Conservation (phyloP, 257 asterid species). For the Orobanche coerulescens region DNA sequence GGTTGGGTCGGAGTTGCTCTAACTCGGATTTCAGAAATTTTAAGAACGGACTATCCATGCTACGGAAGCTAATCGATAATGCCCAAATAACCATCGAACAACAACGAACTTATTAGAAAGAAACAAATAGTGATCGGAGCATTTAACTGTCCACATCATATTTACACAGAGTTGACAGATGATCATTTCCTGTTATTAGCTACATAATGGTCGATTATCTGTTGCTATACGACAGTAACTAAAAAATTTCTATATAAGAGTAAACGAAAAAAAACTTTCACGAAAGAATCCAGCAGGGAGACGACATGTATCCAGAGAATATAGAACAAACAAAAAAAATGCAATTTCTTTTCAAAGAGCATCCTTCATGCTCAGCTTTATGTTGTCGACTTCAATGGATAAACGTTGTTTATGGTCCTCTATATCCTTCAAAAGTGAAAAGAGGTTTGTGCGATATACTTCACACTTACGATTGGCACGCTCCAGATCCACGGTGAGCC, state of each 20-base stretch:
- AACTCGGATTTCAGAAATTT: too few species aligned
- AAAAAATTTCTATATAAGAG: constrained; percentile 13
- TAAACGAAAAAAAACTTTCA: neutral
- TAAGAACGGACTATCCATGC: too few species aligned
- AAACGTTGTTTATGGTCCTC: constrained; percentile 82
- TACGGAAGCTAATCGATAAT: too few species aligned
- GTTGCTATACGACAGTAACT: constrained; percentile 18
- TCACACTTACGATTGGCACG: constrained; percentile 70
- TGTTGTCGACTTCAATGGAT: constrained; percentile 63
- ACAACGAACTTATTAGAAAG: constrained; percentile 1
- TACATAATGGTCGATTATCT: constrained; percentile 11
- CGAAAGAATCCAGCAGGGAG: constrained; percentile 18
- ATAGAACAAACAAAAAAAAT: constrained; percentile 6
- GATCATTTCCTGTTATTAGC: constrained; percentile 31
- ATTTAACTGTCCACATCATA: constrained; percentile 11
- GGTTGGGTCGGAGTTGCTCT: too few species aligned
- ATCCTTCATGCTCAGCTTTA: constrained; percentile 71
- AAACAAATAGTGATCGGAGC: constrained; percentile 1
- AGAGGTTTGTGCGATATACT: constrained; percentile 65
- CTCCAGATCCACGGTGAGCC: constrained; percentile 57
- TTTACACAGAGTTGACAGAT: constrained; percentile 28
- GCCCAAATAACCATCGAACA: too few species aligned
- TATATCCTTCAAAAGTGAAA: constrained; percentile 75
- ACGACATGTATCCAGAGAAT: neutral
- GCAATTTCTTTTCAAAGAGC: constrained; percentile 35